Base-by-base conservation (phyloP, 345 rosid species). In the Populus tremula region DNA sequence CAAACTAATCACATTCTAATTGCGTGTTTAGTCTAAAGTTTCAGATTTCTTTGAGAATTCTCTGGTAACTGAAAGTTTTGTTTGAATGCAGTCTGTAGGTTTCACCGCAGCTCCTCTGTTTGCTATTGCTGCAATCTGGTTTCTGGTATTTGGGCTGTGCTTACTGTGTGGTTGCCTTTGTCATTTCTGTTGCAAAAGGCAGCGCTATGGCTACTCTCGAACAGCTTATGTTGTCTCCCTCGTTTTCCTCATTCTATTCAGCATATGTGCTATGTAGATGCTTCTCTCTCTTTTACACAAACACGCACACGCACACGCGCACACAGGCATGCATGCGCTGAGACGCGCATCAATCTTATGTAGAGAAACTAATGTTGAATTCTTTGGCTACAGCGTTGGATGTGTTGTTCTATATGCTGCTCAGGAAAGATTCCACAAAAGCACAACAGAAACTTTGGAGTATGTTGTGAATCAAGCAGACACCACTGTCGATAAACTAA, bases 391-490 rank as follows among this genome's bases (percentile, higher is more conserved):
- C 90, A 96, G 99, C 73, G 77, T 90, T 16, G 99, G 99, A 79
- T 96, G 97, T 74, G 70, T 89, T 35, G 81, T 93, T 74, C 87
- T 96, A 41, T 96, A 93, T 77, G 78, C 88, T 31, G 96, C 96
- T 74, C 98, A 96, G 81, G 89, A 73, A 23, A 93, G 33, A 75
- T 92, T 93, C 80, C 94, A 88, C 74, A 64, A 65, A 61, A 96
- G 93, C 79, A 91, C 98, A 0, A 82, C 87, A 50, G 75, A 83
- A 82, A 89, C 98, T n/a, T 76, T 96, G 86, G 89, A 80, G 1
- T 93, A 89, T 80, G 91, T 96, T 31, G 92, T 90, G 74, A 71
- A 79, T 75, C 97, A 93, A 84, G 97, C 98, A 0, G 93, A 91
- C 78, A 43, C 76, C 69, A 93, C 90, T 0, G 85, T 82, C 27